Percentiles rank a stretch among this genome's conserved stretches.
Evolutionary conservation across 139 green algal species (phyloP).

Genomic region (Volvox africanus): DNA sequence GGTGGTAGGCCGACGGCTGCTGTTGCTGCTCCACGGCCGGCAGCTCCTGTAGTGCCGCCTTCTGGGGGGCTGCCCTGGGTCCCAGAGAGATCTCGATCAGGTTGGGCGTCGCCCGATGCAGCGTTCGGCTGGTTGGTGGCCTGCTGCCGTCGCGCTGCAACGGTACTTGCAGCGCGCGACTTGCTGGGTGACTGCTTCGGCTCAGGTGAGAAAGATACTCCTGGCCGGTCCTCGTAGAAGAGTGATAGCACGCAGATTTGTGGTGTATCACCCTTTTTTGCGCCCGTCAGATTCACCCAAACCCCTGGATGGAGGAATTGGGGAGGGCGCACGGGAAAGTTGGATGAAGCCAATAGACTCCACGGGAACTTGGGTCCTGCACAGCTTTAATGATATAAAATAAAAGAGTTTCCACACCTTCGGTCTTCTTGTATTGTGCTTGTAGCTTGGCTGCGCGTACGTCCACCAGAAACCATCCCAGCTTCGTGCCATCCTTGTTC

Average conservation of each 20-base stretch:
- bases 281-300: conserved; percentile 54
- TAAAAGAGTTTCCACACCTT: conserved; percentile 42
- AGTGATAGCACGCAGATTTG: conserved; percentile 47
- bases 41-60: background rate
- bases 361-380: too few relatives aligned
- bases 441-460: conserved; percentile 67
- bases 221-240: conserved; percentile 54
- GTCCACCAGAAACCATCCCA: conserved; percentile 73
- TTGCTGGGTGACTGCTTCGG: background rate
- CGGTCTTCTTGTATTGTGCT: conserved; percentile 58
- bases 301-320: conserved; percentile 37
- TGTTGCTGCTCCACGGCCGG: too few relatives aligned
- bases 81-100: background rate
- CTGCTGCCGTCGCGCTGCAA: background rate
- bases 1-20: background rate
- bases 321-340: background rate
- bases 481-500: conserved; percentile 54
- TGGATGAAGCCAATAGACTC: too few relatives aligned
- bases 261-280: conserved; percentile 44
- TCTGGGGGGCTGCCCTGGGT: background rate
- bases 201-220: background rate
- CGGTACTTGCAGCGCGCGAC: background rate
- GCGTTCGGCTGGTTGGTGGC: background rate
- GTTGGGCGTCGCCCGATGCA: background rate
- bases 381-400: background rate